phyloP scores from a whole-genome alignment of 192 early-diverging fungal species.

The Spizellomyces punctatus region DNA sequence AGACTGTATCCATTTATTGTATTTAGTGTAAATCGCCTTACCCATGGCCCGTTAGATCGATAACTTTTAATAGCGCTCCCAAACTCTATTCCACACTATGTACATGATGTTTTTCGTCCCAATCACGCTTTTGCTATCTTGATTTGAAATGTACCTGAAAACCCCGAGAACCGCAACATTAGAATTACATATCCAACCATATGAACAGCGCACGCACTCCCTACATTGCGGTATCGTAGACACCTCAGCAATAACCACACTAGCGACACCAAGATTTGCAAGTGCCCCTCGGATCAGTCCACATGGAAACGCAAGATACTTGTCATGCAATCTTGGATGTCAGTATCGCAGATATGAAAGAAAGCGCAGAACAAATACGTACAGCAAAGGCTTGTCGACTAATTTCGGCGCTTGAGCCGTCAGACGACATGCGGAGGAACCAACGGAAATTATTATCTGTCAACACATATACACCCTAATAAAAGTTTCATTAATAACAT shows the following conservation, averaged over 20 bases:
- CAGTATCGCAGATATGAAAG: background rate
- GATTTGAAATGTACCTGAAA: conserved; percentile 37
- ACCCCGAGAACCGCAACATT: no score
- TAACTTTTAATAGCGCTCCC: no score
- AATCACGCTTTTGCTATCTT: conserved; percentile 13
- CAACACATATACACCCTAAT: conserved; percentile 92
- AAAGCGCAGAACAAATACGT: conserved; percentile 14
- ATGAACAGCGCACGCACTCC: background rate
- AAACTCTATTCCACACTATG: no score
- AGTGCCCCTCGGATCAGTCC: conserved; percentile 94
- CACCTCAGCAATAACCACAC: conserved; percentile 88
- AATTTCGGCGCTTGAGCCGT: conserved; percentile 75
- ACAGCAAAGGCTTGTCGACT: conserved; percentile 78
- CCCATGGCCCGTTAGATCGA: no score
- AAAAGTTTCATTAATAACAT: background rate
- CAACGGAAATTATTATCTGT: conserved; percentile 98
- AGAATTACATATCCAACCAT: background rate
- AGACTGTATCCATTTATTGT: no score
- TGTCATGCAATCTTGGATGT: background rate
- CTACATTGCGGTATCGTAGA: conserved; percentile 50
- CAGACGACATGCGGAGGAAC: conserved; percentile 90
- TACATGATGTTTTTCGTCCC: no score
- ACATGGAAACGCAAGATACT: conserved; percentile 96
- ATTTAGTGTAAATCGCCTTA: no score
- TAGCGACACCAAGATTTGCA: conserved; percentile 83